These are phyloP conservation scores for Piloderma croceum DNA, from an alignment of 768 basidiomycete genomes.

Conservation along the genomic window DNA sequence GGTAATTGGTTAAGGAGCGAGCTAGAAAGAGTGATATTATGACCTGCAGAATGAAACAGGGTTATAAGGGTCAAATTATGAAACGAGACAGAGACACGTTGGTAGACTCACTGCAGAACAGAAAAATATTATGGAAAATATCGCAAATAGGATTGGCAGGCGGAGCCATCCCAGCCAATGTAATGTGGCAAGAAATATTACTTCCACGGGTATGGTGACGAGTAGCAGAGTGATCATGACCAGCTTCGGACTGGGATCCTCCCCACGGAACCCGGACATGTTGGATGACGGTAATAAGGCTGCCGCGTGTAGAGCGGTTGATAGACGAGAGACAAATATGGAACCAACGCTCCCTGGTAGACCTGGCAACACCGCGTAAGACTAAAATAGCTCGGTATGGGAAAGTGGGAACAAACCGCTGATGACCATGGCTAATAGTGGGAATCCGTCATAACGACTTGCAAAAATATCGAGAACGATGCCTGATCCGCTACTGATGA, in stretches of 20 bases:
- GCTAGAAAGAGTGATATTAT: conserved; percentile 65
- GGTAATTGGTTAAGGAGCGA: conserved; percentile 57
- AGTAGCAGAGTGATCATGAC: conserved; percentile 65
- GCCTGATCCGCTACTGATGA: conserved; percentile 81
- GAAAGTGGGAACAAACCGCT: conserved; percentile 49
- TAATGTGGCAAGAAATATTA: conserved; percentile 66
- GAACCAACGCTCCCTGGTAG: conserved; percentile 87
- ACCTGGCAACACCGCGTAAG: conserved; percentile 35
- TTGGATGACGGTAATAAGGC: conserved; percentile 22
- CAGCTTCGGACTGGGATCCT: conserved; percentile 38
- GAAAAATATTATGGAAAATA: conserved; percentile 64
- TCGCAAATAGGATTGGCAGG: conserved; percentile 62
- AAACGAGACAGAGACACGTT: conserved; percentile 5
- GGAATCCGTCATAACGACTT: conserved; percentile 81
- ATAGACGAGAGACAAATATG: conserved; percentile 86
- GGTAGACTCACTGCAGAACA: conserved; percentile 67
- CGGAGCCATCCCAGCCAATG: conserved; percentile 72
- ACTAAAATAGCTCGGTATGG: neutral
- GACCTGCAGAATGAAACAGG: conserved; percentile 42
- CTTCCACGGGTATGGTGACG: conserved; percentile 76
- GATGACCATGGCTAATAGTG: conserved; percentile 80
- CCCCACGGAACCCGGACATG: conserved; percentile 4
- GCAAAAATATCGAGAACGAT: conserved; percentile 90
- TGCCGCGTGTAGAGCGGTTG: conserved; percentile 77
- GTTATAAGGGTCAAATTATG: neutral